Base-by-base conservation (phyloP, 805 yeast genomes). In the Wickerhamiella shivajii region DNA sequence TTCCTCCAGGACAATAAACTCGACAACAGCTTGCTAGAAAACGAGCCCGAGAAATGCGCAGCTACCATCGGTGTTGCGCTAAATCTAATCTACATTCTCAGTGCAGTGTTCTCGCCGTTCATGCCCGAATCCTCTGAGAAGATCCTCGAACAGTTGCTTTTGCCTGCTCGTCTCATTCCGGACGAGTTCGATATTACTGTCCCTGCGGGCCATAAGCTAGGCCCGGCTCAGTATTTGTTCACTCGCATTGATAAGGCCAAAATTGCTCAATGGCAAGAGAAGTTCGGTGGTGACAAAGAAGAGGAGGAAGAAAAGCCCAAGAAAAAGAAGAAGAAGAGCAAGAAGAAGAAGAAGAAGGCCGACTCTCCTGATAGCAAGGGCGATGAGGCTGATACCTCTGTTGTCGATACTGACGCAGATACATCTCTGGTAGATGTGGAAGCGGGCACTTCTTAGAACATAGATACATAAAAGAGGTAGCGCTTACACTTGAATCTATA, bases 1-100 rank as follows among this genome's bases (percentile, higher is more conserved):
- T 90, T 87, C 67, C 68, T 90, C 55, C 99, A 90, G 62, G 98
- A 87, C 33, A 84, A 85, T 63, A 85, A 85, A 61, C 68, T 90
- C 49, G 97, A 87, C 58, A 90, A 90, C 66, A 64, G 79, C 7
- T 64, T 85, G 44, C 81, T 74, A 57, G 69, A 72, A 36, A 71
- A 81, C 50, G 54, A 60, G 31, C 93, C 95, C 27, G 80, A 68
- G 21, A 73, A 71, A 49, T 71, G 93, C 10, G 95, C 84, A 51
- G 93, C 94, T 3, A 93, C 87, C 33, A 79, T 90, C 36, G 93
- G 80, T 43, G 77, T 81, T 34, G 96, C 93, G 39, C 64, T 90
- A 55, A 90, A 87, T 60, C 64, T 87, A 52, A 72, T 87, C 31
- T 85, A 84, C 59, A 60, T 83, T 43, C 73, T 90, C n/a, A 71